Conservation (phyloP, 2,329 filamentous ascomycete genomes). For the Cladosporium cucumerinum region DNA sequence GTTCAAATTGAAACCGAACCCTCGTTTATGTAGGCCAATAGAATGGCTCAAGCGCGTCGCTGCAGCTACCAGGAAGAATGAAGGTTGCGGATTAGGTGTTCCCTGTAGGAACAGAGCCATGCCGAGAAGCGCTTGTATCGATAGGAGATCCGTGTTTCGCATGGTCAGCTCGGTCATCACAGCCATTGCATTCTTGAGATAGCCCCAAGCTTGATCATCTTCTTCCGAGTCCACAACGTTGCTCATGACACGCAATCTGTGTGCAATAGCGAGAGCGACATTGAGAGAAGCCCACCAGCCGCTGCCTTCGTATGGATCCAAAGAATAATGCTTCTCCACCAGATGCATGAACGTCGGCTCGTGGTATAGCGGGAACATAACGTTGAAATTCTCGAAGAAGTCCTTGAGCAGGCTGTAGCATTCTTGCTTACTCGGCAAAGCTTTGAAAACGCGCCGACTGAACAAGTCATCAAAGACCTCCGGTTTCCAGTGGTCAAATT, state of each 20-base stretch:
- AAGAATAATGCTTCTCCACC: constrained; percentile 88
- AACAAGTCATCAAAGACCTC: constrained; percentile 95
- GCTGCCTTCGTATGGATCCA: constrained; percentile 87
- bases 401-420: constrained; percentile 84
- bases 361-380: constrained; percentile 96
- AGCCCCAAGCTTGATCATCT: constrained; percentile 90
- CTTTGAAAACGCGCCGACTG: constrained; percentile 76
- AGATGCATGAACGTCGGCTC: constrained; percentile 98
- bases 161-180: constrained; percentile 90
- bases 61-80: constrained; percentile 84
- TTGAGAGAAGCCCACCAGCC: constrained; percentile 99
- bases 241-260: constrained; percentile 90
- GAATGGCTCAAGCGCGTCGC: constrained; percentile 89
- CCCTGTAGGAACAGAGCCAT: constrained; percentile 95
- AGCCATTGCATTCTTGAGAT: constrained; percentile 94
- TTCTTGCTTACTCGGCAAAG: constrained; percentile 80
- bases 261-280: constrained; percentile 86
- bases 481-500: constrained; percentile 98
- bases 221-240: constrained; percentile 87
- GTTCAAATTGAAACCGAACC: constrained; percentile 88
- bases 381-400: constrained; percentile 98
- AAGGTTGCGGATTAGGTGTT: constrained; percentile 92
- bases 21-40: constrained; percentile 91
- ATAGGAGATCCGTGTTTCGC: constrained; percentile 91
- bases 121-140: constrained; percentile 87